These are phyloP conservation scores for Talaromyces albobiverticillius DNA, from an alignment of 2,329 filamentous ascomycete species.

Conservation along the genomic window DNA sequence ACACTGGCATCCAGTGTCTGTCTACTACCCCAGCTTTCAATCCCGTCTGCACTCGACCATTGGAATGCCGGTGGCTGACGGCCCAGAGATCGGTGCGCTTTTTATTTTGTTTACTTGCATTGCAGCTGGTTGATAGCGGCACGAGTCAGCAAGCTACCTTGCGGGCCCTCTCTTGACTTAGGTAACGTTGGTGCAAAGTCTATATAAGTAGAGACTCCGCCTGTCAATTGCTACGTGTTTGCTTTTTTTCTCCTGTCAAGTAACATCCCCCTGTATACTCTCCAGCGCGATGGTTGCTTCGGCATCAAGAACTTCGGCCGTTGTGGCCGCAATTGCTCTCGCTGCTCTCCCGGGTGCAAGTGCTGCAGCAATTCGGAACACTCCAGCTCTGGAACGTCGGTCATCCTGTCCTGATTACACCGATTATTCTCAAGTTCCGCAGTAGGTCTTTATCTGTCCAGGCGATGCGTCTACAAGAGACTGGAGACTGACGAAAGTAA, in stretches of 20 bases:
- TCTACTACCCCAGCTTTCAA: background rate
- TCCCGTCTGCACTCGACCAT: background rate
- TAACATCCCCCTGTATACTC: background rate
- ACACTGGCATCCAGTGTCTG: no score
- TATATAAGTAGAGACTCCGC: no score
- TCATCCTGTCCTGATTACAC: slow-evolving; percentile 69
- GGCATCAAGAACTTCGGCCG: slow-evolving; percentile 11
- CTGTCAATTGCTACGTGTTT: no score
- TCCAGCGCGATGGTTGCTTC: slow-evolving; percentile 3
- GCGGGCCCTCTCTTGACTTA: no score
- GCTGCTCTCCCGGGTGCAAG: slow-evolving; percentile 9
- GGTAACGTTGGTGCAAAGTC: no score
- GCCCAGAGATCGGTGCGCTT: no score
- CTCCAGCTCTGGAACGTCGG: slow-evolving; percentile 28
- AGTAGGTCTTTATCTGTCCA: slow-evolving; percentile 49
- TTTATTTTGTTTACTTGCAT: no score
- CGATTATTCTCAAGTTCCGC: slow-evolving; percentile 56
- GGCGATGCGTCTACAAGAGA: background rate
- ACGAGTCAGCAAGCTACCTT: background rate
- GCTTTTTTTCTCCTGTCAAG: background rate
- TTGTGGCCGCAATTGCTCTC: slow-evolving; percentile 14
- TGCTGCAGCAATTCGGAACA: slow-evolving; percentile 20
- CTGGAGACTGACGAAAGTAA: background rate
- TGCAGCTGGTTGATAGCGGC: no score
- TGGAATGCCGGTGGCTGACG: background rate